Conservation (phyloP, 345 rosid genomes). For the Acer negundo region DNA sequence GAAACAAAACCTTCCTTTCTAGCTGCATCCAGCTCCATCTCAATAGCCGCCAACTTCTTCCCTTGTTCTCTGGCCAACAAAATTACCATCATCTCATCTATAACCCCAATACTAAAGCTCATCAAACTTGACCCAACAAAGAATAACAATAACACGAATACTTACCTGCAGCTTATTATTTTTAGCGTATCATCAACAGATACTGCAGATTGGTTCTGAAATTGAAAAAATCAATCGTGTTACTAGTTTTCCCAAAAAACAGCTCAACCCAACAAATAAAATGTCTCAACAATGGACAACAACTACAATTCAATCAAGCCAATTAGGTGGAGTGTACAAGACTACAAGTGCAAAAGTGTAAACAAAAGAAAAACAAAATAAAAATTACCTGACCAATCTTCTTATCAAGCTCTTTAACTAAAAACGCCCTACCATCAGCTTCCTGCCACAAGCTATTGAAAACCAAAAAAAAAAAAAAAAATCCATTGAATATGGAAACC, state of each 20-base stretch:
- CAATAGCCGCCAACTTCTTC: slow-evolving; percentile 44
- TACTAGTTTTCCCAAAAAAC: background rate
- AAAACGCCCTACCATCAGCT: slow-evolving; percentile 41
- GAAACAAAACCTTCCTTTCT: slow-evolving; percentile 47
- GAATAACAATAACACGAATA: background rate
- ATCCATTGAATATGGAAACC: background rate
- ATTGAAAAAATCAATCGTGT: slow-evolving; percentile 5
- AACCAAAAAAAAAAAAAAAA: background rate
- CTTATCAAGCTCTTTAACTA: slow-evolving; percentile 42
- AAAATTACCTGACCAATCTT: slow-evolving; percentile 39
- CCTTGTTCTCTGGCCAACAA: slow-evolving; percentile 42
- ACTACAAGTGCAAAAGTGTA: background rate
- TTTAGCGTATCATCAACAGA: slow-evolving; percentile 55
- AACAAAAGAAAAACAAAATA: background rate
- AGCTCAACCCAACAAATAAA: background rate
- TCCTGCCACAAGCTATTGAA: slow-evolving; percentile 53
- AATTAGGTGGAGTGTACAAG: background rate
- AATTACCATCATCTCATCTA: slow-evolving; percentile 10
- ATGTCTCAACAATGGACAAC: background rate
- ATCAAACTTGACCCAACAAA: slow-evolving; percentile 1
- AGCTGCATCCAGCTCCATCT: slow-evolving; percentile 47
- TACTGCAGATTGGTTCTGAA: slow-evolving; percentile 43
- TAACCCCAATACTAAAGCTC: background rate
- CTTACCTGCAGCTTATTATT: slow-evolving; percentile 53
- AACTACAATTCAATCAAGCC: background rate